Base-by-base conservation (phyloP, 2,329 filamentous ascomycete genomes). In the Aureobasidium subglaciale region DNA sequence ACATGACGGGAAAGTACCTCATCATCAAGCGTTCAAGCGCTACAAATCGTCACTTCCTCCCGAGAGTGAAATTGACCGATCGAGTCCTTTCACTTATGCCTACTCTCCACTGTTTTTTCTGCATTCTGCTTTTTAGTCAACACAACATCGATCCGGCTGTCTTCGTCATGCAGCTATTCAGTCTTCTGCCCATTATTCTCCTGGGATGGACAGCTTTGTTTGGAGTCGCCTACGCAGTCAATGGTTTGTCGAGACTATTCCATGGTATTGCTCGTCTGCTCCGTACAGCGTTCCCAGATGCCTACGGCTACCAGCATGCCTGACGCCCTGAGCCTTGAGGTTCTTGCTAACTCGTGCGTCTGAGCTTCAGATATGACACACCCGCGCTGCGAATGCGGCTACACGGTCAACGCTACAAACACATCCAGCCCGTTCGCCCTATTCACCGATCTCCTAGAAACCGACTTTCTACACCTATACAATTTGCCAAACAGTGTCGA, bases 401-500 rank as follows among this genome's bases (percentile, higher is more conserved):
- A 89, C 68, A 78, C 78, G 3, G 69, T 84, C 41, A 74, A 73
- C 58, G 69, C 75, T 35, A 75, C 73, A n/a, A 35, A 43, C 20
- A 24, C 25, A 8, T 64, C 70, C 42, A 69, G 71, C 25, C 61
- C 65, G 4, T 63, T 69, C 43, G 70, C 75, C 37, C 65, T 86
- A 52, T 90, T 87, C 67, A 88, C 85, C 2, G 83, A 90, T 58
- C 65, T 83, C 10, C 69, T 88, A 50, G 87, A 90, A 65, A 85
- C 85, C 18, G 84, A 91, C 70, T 91, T 91, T 65, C 71, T 83
- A 3, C 80, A 81, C 58, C 65, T 81, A 34, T 62, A 71, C 9
- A 67, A 78, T 55, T 70, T 81, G 43, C 70, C 74, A 15, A 24
- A 56, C 30, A 55, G 45, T n/a, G 56, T 58, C 40, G 56, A 54